Conservation (phyloP, 768 basidiomycete genomes). For the Xerocomus brunneocitrinus region DNA sequence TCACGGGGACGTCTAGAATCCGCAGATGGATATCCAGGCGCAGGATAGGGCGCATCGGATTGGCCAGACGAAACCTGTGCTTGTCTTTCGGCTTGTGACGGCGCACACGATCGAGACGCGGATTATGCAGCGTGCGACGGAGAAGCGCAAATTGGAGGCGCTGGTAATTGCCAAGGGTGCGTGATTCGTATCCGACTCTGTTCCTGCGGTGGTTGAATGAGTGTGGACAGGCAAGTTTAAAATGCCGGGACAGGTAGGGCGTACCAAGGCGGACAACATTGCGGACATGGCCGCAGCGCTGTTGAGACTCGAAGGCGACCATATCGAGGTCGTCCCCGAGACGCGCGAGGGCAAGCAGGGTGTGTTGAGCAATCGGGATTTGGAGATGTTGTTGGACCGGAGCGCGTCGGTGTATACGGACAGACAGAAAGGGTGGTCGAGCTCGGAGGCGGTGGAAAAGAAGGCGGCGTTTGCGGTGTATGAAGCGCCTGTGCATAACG, state of each 20-base stretch:
- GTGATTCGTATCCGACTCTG: neutral
- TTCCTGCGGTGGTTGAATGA: neutral
- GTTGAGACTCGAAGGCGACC: constrained; percentile 79
- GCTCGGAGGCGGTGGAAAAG: constrained; percentile 29
- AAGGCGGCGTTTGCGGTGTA: constrained; percentile 75
- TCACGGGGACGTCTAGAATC: constrained; percentile 52
- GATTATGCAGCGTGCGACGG: constrained; percentile 82
- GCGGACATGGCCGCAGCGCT: constrained; percentile 79
- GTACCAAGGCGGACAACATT: constrained; percentile 58
- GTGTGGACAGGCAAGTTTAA: constrained; percentile 68
- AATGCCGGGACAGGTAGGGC: constrained; percentile 55
- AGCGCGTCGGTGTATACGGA: constrained; percentile 67
- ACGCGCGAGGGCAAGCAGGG: constrained; percentile 59
- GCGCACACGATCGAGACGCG: constrained; percentile 89
- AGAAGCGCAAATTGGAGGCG: constrained; percentile 88
- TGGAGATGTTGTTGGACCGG: constrained; percentile 79
- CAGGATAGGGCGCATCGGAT: constrained; percentile 96
- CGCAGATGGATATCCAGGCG: constrained; percentile 95
- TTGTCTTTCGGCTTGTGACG: constrained; percentile 84
- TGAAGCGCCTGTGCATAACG: constrained; percentile 57
- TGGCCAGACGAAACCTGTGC: constrained; percentile 86
- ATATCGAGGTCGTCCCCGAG: constrained; percentile 80
- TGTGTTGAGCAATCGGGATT: constrained; percentile 77
- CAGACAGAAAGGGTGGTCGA: constrained; percentile 72
- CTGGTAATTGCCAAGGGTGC: constrained; percentile 90